Evolutionary conservation across 176 grass and related monocot genomes (phyloP), one percentile per base, ranked within the genome.

Genomic region (Juncus effusus): DNA sequence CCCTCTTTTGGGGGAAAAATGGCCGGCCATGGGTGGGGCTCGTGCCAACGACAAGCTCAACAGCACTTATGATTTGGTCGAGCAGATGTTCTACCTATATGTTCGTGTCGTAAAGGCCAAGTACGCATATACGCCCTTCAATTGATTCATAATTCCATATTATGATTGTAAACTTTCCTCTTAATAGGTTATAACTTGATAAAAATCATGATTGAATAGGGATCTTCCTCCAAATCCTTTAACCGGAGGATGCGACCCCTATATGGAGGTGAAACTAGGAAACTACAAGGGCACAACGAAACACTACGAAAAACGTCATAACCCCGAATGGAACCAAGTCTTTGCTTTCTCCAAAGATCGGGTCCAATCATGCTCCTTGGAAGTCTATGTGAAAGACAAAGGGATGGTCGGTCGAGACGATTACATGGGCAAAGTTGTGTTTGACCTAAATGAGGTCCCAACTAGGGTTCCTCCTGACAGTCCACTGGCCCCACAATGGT

Each of bases 31-130:
- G 59, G 79, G 77, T 3, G 79, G 85, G 2, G 79, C 79, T 76
- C 82, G 82, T 2, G 81, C 81, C 67, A 76, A 68, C 12, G 92
- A 96, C 79, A 96, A 96, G 82, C 79, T 86, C 49, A 85, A 87
- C 11, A 91, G 92, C 82, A 96, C 92, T 1, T 96, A 91, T 62
- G 92, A 96, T 76, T 79, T 96, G 9, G 92, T 96, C 35, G 87
- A 96, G 77, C 92, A 96, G 82, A 91, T 86, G 84, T 91, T 83
- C 84, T 96, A 86, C 82, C 85, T 96, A 10, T 96, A 96, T 67
- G 87, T 96, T 52, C 82, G 87, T 64, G 92, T 96, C 0, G 87
- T 91, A 0, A 96, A 96, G 80, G 87, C 87, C 59, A 91, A 83
- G 67, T 72, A 72, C 42, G 69, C 36, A 11, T 45, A 5, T 19